Evolutionary conservation across 2,329 filamentous ascomycete genomes (phyloP).

Genomic region (Pseudogymnoascus sp.): DNA sequence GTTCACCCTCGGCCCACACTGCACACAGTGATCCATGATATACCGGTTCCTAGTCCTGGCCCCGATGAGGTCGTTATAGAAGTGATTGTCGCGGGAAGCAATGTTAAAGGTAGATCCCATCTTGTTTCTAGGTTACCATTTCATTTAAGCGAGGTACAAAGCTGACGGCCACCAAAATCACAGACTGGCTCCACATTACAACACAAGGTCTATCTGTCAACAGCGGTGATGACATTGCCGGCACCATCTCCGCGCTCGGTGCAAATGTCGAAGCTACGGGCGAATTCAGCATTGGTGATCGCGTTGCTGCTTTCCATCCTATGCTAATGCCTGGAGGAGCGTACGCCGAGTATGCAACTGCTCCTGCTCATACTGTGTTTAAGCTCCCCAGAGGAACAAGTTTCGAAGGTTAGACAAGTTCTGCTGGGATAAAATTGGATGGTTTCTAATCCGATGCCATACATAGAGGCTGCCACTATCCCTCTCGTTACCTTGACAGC

Average conservation of each 20-base stretch:
- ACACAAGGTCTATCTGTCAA: constrained; percentile 17
- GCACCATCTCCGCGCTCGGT: constrained; percentile 42
- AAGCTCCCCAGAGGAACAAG: not conserved
- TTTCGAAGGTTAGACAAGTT: constrained; percentile 29
- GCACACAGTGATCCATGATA: constrained; percentile 12
- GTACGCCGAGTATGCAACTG: constrained; percentile 56
- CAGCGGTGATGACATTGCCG: constrained; percentile 30
- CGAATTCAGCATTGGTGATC: constrained; percentile 36
- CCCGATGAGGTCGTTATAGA: constrained; percentile 29
- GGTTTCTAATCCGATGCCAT: constrained; percentile 38
- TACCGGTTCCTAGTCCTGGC: constrained; percentile 26
- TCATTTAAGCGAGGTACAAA: too few relatives aligned
- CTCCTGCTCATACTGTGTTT: constrained; percentile 31
- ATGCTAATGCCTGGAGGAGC: constrained; percentile 45
- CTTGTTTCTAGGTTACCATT: not conserved
- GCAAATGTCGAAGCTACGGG: constrained; percentile 36
- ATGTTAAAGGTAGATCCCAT: constrained; percentile 17
- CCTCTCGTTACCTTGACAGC: constrained; percentile 40
- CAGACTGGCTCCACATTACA: constrained; percentile 25
- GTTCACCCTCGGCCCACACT: constrained; percentile 21
- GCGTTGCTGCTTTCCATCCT: constrained; percentile 43
- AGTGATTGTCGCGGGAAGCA: constrained; percentile 26
- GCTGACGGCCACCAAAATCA: not conserved
- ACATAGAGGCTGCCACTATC: constrained; percentile 35
- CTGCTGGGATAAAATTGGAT: constrained; percentile 29